Evolutionary conservation across 352 stramenopile genomes (phyloP), one percentile per base, ranked within the genome.

Genomic region (Globisporangium orthogonon): DNA sequence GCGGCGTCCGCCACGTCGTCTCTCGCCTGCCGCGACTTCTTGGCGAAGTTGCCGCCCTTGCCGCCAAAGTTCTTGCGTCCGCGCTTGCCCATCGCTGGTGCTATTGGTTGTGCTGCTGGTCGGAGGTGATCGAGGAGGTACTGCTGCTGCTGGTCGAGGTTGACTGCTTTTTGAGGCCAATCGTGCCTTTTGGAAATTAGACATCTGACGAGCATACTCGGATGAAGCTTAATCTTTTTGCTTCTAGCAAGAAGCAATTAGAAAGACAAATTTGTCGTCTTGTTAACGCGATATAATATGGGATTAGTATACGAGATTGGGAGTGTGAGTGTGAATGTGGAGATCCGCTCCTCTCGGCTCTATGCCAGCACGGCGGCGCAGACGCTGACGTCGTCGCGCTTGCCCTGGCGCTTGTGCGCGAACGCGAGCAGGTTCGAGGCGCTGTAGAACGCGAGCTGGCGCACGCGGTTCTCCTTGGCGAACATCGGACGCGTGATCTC

Each of bases 381-480:
- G 56, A 94, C 86, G 49, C 83, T 92, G 50, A 95, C 76, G 66
- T 95, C 86, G 62, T 95, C 86, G 30, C 83, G 80, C 66, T 95
- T 95, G 54, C 86, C 86, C 45, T 91, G 70, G 60, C 91, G 86
- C 73, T 95, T 95, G 74, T 91, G 78, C 46, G 86, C 86, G 57
- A 95, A 95, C 39, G 83, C 75, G n/a, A 95, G 72, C 52, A 95
- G 63, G 58, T 93, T 93, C 43, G 86, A 93, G 46, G 86, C 86
- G 58, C 78, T 92, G 73, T 95, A 95, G 63, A 94, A 95, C 45
- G 86, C 86, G 14, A 95, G 60, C 33, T 91, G 84, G 18, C 85
- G 82, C 54, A 95, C 86, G 56, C 86, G 86, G 61, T 86, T 83
- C 66, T 95, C 86, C 49, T 93, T 93, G 47, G 65, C 71, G 54